phyloP scores from a whole-genome alignment of 345 rosid genomes.

The Syzygium aromaticum region DNA sequence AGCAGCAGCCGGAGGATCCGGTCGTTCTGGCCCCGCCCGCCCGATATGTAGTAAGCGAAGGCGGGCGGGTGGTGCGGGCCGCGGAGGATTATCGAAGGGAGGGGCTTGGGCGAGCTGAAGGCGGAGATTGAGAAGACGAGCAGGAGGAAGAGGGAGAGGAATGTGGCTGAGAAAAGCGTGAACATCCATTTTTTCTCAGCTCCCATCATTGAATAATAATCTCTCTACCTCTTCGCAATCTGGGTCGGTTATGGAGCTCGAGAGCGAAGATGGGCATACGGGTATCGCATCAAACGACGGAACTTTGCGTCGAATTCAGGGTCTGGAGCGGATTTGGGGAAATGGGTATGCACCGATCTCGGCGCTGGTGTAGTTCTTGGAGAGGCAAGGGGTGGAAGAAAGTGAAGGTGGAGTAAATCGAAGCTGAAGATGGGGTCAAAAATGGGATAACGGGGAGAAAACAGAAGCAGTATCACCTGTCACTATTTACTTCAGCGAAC shows the following conservation, averaged over 20 bases:
- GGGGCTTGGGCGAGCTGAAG: constrained; percentile 55
- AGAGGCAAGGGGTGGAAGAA: neutral
- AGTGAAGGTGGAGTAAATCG: neutral
- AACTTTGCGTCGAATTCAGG: neutral
- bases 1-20: constrained; percentile 75
- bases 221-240: neutral
- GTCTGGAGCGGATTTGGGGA: neutral
- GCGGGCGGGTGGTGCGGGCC: constrained; percentile 86
- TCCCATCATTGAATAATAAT: constrained; percentile 42
- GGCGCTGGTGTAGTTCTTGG: neutral
- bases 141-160: constrained; percentile 58
- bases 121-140: constrained; percentile 69
- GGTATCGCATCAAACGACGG: constrained; percentile 3
- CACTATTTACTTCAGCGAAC: neutral
- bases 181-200: constrained; percentile 93
- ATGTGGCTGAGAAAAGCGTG: constrained; percentile 72
- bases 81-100: constrained; percentile 63
- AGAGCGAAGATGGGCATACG: constrained; percentile 28
- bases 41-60: constrained; percentile 82
- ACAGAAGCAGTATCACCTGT: neutral
- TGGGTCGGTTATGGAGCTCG: neutral
- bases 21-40: constrained; percentile 62
- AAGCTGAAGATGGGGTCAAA: neutral
- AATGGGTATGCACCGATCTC: neutral
- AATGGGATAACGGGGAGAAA: neutral